These are phyloP conservation scores for Talaromyces sp. DNA, from an alignment of 2,329 filamentous ascomycete genomes.

Conservation along the genomic window DNA sequence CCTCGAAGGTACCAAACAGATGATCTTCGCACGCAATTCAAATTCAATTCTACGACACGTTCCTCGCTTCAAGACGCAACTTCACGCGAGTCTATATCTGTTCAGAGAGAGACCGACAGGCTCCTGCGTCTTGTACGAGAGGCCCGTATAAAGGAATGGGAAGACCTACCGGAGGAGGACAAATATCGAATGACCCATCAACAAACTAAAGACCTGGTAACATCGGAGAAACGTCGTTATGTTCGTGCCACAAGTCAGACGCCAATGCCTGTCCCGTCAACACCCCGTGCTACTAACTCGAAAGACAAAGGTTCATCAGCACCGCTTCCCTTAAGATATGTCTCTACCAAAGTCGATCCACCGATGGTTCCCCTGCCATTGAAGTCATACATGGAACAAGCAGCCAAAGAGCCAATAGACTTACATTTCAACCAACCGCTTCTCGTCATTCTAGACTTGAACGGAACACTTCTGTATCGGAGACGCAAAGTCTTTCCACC, in stretches of 20 bases:
- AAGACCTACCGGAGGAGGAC: not conserved
- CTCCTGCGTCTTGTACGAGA: not conserved
- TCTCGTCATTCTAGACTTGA: constrained; percentile 85
- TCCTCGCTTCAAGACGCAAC: not conserved
- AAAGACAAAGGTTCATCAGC: not conserved
- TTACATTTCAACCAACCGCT: constrained; percentile 56
- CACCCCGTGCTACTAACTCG: not conserved
- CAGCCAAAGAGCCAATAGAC: constrained; percentile 44
- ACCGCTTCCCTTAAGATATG: not conserved
- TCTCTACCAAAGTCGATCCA: not conserved
- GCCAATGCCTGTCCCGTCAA: not conserved
- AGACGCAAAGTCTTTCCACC: constrained; percentile 51
- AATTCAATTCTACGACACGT: not conserved
- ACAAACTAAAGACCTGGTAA: not conserved
- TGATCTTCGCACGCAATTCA: not conserved
- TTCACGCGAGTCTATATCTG: not conserved
- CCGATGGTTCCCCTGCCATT: constrained; percentile 58
- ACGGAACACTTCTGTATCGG: constrained; percentile 81
- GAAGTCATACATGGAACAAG: constrained; percentile 56
- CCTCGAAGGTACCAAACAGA: not conserved
- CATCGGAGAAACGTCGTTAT: not conserved
- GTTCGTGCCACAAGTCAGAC: not conserved
- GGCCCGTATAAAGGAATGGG: not conserved
- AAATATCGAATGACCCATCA: not conserved
- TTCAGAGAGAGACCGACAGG: not conserved